A percentile compares a stretch with the other conserved stretches of the same genome.
Evolutionary conservation across 2,329 filamentous ascomycete genomes (phyloP).

Genomic region (Stagonosporopsis vannaccii): DNA sequence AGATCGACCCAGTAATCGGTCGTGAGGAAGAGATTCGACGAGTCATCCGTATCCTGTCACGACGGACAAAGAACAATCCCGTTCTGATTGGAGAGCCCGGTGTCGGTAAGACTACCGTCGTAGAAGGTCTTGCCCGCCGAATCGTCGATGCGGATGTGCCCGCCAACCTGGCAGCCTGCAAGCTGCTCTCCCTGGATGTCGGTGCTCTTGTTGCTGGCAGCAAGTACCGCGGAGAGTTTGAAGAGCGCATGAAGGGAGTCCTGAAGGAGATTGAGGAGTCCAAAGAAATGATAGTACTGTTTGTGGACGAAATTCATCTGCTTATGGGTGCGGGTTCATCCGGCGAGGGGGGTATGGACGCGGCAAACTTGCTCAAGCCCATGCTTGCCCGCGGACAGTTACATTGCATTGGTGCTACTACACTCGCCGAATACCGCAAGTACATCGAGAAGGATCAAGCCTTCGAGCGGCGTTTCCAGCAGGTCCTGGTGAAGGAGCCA

Average conservation of each 20-base stretch:
- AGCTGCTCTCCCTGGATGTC: constrained; percentile 92
- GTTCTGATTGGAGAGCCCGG: constrained; percentile 97
- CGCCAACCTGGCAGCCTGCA: constrained; percentile 92
- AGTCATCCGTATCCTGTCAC: constrained; percentile 88
- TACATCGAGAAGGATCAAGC: constrained; percentile 99
- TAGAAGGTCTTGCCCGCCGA: constrained; percentile 92
- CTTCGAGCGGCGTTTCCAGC: constrained; percentile 98
- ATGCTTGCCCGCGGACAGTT: constrained; percentile 97
- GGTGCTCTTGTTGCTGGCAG: constrained; percentile 94
- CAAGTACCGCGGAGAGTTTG: constrained; percentile 98
- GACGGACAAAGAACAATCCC: constrained; percentile 98
- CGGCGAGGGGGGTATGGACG: constrained; percentile 98
- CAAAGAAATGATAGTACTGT: constrained; percentile 96
- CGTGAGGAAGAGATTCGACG: constrained; percentile 94
- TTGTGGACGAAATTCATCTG: constrained; percentile 98
- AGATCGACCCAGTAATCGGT: constrained; percentile 96
- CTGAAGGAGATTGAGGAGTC: constrained; percentile 95
- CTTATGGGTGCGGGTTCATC: constrained; percentile 96
- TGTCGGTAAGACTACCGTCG: constrained; percentile 98
- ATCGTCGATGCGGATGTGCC: constrained; percentile 98
- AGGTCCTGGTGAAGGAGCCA: constrained; percentile 96
- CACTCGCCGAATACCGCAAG: constrained; percentile 93
- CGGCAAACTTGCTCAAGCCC: constrained; percentile 95
- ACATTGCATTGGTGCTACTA: constrained; percentile 97
- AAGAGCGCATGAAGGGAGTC: constrained; percentile 99